Evolutionary conservation across 257 asterid genomes (phyloP).

Genomic region (Thymus quinquecostatus): DNA sequence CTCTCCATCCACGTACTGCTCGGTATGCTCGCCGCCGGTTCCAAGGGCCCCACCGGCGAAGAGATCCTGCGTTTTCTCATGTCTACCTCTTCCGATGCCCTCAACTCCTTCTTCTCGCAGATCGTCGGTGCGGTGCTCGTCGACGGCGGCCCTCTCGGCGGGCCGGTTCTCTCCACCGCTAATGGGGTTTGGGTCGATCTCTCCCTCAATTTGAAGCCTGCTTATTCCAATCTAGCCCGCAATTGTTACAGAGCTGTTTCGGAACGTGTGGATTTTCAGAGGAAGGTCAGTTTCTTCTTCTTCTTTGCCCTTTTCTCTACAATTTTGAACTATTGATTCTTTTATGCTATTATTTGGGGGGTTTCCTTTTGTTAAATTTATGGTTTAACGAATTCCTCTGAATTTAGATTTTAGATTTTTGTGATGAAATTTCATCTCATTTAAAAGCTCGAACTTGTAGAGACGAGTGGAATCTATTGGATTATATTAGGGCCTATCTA

Average conservation of each 20-base stretch:
- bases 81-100: background rate
- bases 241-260: background rate
- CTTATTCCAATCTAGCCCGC: background rate
- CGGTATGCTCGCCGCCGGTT: conserved; percentile 27
- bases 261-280: background rate
- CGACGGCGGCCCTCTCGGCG: background rate
- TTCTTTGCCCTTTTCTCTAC: background rate
- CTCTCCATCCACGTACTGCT: conserved; percentile 45
- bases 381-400: no score
- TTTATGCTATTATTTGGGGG: no score
- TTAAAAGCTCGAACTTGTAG: no score
- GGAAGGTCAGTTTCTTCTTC: background rate
- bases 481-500: no score
- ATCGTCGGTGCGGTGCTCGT: background rate
- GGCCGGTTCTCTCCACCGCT: background rate
- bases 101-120: background rate
- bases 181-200: background rate
- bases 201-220: background rate
- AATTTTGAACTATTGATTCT: no score
- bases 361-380: no score
- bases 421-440: no score
- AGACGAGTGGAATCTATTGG: no score
- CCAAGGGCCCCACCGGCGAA: background rate
- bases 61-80: background rate
- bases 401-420: no score